Evolutionary conservation across 2,329 filamentous ascomycete genomes (phyloP).

Genomic region (Zalaria obscura): DNA sequence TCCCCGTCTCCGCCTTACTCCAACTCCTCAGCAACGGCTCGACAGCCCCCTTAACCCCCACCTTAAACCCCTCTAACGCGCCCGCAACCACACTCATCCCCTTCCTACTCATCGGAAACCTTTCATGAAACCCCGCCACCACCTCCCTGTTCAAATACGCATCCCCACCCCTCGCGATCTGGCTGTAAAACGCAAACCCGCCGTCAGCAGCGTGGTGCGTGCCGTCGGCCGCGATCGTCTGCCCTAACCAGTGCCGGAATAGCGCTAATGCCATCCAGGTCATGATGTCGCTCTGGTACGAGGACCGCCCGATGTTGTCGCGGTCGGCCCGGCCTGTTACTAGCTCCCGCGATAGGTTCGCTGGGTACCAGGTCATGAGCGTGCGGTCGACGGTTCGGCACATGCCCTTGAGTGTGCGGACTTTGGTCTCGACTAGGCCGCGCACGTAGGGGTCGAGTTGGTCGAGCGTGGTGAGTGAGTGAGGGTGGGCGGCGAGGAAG

Average conservation of each 20-base stretch:
- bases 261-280: conserved; percentile 34
- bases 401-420: conserved; percentile 14
- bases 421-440: conserved; percentile 6
- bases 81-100: conserved; percentile 27
- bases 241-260: conserved; percentile 33
- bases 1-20: conserved; percentile 23
- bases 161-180: conserved; percentile 24
- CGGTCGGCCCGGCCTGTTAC: conserved; percentile 14
- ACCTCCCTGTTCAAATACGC: conserved; percentile 27
- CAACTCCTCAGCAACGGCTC: conserved; percentile 22
- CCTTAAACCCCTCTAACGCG: conserved; percentile 27
- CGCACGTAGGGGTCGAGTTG: conserved; percentile 7
- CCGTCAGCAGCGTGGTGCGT: conserved; percentile 27
- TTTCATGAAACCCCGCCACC: conserved; percentile 23
- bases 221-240: conserved; percentile 23
- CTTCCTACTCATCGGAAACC: conserved; percentile 29
- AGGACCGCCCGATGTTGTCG: conserved; percentile 23
- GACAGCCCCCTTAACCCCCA: conserved; percentile 26
- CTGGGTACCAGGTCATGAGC: conserved; percentile 22
- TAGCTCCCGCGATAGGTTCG: conserved; percentile 12
- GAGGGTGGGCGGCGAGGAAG: not conserved
- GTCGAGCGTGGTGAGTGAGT: conserved; percentile 11
- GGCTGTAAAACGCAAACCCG: conserved; percentile 30
- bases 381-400: conserved; percentile 13
- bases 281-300: conserved; percentile 34